Base-by-base conservation (phyloP, 352 stramenopile species). In the Globisporangium canariense region DNA sequence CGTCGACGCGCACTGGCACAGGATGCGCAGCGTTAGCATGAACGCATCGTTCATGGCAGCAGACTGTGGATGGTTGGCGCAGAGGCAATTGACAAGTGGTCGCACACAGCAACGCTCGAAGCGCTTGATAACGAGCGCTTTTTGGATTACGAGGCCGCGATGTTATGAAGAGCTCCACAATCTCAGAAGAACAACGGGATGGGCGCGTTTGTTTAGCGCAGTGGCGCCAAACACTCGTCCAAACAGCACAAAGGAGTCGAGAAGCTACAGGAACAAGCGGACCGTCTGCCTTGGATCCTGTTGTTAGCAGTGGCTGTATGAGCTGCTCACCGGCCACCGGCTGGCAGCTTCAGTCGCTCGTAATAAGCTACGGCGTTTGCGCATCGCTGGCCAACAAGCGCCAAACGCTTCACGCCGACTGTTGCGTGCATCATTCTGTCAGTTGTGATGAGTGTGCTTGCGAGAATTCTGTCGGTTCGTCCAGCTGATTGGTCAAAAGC, bases 1-100 rank as follows among this genome's bases (percentile, higher is more conserved):
- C 28, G 72, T 74, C 18, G 73, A 75, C 18, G 73, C 58, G 60
- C 76, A 66, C 11, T 69, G 70, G 11, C 71, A 74, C 36, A 79
- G 50, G 43, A 73, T 64, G 10, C 67, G 64, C 32, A 81, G 69
- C 18, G 69, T 45, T n/a, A 75, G 62, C 62, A 62, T 67, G 62
- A 62, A 54, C n/a, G 62, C 40, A 49, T 52, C 59, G 49, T 14
- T 11, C 58, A 64, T 64, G 32, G 30, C 16, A n/a, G 13, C n/a
- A 6, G 20, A 11, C 18, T 60, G 6, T 1, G 28, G 30, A 1
- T 16, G 45, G 18, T 51, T 28, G 25, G 0, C 13, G 16, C 7
- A 4, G 18, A 16, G 45, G 4, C 7, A 28, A 51, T 51, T 51
- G 45, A 51, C 45, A 51, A 43, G 16, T 57, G 22, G 38, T 11